Percentiles rank a stretch among this genome's conserved stretches.
These are phyloP conservation scores for Gossypium gossypioides DNA, from an alignment of 441 rosid species.

Conservation along the genomic window DNA sequence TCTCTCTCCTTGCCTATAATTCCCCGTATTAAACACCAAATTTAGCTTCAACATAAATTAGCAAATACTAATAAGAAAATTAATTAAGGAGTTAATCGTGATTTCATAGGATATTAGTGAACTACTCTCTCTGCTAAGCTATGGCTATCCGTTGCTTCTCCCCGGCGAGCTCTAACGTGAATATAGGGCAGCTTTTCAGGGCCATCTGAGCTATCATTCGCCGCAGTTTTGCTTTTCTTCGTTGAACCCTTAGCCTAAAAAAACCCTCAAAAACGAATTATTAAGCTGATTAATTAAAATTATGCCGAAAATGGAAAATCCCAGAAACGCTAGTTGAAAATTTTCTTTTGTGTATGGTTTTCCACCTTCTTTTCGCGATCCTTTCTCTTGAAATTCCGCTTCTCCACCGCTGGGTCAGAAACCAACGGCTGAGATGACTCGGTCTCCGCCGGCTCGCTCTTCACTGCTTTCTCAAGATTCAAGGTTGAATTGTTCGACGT, in stretches of 20 bases:
- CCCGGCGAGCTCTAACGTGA: constrained; percentile 96
- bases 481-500: constrained; percentile 43
- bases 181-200: constrained; percentile 76
- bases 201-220: constrained; percentile 43
- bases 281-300: neutral
- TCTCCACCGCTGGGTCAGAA: constrained; percentile 42
- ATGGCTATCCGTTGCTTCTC: constrained; percentile 97
- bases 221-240: constrained; percentile 58
- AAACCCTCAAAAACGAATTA: neutral
- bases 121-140: constrained; percentile 95
- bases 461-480: constrained; percentile 47
- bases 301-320: neutral
- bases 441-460: constrained; percentile 57
- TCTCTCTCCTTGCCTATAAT: constrained; percentile 53
- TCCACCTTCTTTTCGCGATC: constrained; percentile 65
- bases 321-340: constrained; percentile 15
- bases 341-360: neutral
- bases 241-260: constrained; percentile 55
- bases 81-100: neutral
- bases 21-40: constrained; percentile 9
- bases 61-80: constrained; percentile 9
- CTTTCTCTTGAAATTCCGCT: constrained; percentile 56
- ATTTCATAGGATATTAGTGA: neutral
- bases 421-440: constrained; percentile 38
- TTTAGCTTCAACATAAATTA: constrained; percentile 11